Base-by-base conservation (phyloP, 2,329 filamentous ascomycete genomes). In the Stylonectria norvegica region DNA sequence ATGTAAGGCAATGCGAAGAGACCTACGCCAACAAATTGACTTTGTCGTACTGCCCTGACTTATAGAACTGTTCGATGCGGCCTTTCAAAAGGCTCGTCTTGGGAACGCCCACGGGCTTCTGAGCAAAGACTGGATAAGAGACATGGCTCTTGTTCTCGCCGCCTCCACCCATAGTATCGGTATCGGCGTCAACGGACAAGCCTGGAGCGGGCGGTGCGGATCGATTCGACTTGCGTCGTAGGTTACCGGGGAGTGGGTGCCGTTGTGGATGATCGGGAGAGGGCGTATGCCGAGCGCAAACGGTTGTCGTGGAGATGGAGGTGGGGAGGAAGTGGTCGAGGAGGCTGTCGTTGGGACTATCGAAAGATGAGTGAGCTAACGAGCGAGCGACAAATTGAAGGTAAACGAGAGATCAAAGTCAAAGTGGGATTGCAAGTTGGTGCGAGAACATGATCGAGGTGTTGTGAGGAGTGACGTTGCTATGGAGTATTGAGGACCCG, bases 81-180 rank as follows among this genome's bases (percentile, higher is more conserved):
- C 89, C 83, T 58, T 82, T 85, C 69, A 95, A 94, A 65, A 96
- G 89, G 61, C 79, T 80, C 54, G 83, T 76, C 64, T 95, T 96
- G 62, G 85, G 81, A 67, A 93, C 86, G 49, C 88, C 89, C 38
- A 81, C 73, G 15, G 79, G 79, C 43, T 64, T 67, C 20, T 67
- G 59, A 20, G 72, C 75, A 49, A 70, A 71, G 43, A 69, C 49
- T n/a, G 76, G 75, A 48, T 79, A 79, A 62, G 64, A 48, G 43
- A 31, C 62, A 57, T 66, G 58, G 49, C 67, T 66, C 63, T 68
- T 71, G 38, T 59, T 56, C 45, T 69, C 65, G 43, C 59, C 58
- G 40, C 67, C 73, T 53, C 75, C 75, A 54, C 75, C 75, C 75
- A 79, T 78, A 53, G 53, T 69, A 56, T 53, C 46, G 48, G 53